Evolutionary conservation across 2,329 filamentous ascomycete species (phyloP).

Genomic region (Diaporthe batatas): DNA sequence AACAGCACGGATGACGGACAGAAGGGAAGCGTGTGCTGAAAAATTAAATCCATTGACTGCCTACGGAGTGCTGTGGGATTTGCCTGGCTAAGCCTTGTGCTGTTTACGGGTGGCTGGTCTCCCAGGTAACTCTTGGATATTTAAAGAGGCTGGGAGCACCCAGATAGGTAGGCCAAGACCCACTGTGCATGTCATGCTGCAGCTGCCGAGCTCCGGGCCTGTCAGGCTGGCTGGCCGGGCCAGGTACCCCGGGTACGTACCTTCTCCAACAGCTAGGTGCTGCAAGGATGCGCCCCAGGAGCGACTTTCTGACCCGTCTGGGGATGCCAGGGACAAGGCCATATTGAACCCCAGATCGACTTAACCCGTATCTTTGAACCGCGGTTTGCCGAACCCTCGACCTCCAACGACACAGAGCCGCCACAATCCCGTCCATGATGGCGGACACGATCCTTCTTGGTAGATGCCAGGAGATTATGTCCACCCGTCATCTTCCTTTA

Average conservation of each 20-base stretch:
- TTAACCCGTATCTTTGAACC: constrained; percentile 32
- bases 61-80: not conserved
- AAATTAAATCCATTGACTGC: constrained; percentile 22
- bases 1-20: constrained; percentile 30
- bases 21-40: constrained; percentile 14
- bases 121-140: constrained; percentile 36
- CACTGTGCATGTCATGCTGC: constrained; percentile 26
- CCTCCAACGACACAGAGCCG: constrained; percentile 27
- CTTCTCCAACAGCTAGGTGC: not conserved
- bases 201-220: constrained; percentile 35
- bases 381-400: constrained; percentile 28
- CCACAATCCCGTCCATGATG: constrained; percentile 13
- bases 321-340: constrained; percentile 5
- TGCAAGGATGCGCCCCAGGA: constrained; percentile 5
- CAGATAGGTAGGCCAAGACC: not conserved
- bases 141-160: constrained; percentile 38
- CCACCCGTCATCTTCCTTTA: not conserved
- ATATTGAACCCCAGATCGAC: constrained; percentile 12
- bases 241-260: not conserved
- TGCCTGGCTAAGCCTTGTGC: not conserved
- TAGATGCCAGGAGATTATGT: constrained; percentile 21
- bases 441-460: constrained; percentile 16
- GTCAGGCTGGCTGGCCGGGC: not conserved
- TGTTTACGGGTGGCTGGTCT: constrained; percentile 43
- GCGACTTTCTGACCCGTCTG: not conserved